Evolutionary conservation across 805 yeast species (phyloP), one percentile per base, ranked within the genome.

Genomic region (Candida sithepensis): DNA sequence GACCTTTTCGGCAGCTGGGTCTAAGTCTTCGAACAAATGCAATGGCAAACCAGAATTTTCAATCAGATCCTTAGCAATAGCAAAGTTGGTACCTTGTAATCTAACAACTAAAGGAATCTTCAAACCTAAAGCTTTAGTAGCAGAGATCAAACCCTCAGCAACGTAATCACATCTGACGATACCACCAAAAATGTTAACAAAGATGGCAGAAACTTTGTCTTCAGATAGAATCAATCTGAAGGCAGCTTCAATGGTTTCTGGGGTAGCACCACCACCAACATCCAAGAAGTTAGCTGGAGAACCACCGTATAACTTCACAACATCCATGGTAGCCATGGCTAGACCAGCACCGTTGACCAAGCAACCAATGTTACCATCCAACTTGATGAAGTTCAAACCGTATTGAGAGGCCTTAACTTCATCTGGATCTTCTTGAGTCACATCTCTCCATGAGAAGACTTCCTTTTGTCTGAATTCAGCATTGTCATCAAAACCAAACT

Each of bases 281-380:
- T 94, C 99, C 69, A 94, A 82, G 82, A 94, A 94, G 80, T 94
- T 94, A 57, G 99, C 99, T 63, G 99, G 99, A 60, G 82, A 87
- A 71, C 99, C 99, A 65, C 98, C 97, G 76, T 90, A 88, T 63
- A 94, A 82, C 77, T 94, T 90, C 77, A 94, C 89, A 69, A 95
- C 95, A 73, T 94, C 99, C 97, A 94, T 91, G 57, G 99, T 94
- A 61, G 99, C 99, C 99, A 94, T 94, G 64, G 99, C 99, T 68
- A 94, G 81, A 72, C 99, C 99, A 50, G 99, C 99, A 78, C 99
- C 99, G 73, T 94, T 94, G 69, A 94, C 99, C 54, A 94, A 79
- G 78, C 97, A 92, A 63, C 99, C 99, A 66, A 94, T 92, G 79
- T 90, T 88, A 73, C 99, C 99, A 67, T 92, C 95, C 67, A 94